Percentiles rank a stretch among this genome's conserved stretches.
Conservation (phyloP, 1,284 basidiomycete species). For the Puccinia coronata region DNA sequence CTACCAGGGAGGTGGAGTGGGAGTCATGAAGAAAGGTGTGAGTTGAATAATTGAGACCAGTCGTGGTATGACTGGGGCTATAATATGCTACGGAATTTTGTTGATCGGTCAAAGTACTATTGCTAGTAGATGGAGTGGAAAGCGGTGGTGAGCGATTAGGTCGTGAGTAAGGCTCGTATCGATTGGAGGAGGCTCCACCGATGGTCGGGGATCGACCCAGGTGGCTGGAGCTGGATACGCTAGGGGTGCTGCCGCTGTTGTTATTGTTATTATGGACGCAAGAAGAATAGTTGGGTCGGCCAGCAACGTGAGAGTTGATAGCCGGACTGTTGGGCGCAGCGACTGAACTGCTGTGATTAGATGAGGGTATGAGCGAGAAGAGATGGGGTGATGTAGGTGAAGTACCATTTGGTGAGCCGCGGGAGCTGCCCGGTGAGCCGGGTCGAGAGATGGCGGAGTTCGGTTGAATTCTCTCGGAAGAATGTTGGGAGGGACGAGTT, state of each 20-base stretch:
- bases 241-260: not conserved
- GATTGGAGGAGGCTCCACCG: not conserved
- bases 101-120: conserved; percentile 13
- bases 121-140: conserved; percentile 8
- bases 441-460: conserved; percentile 24
- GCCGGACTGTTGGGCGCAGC: conserved; percentile 6
- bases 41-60: conserved; percentile 21
- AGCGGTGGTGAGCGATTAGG: conserved; percentile 20
- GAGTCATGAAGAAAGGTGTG: conserved; percentile 33
- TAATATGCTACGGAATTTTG: conserved; percentile 14
- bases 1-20: conserved; percentile 23
- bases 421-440: conserved; percentile 12
- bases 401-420: conserved; percentile 22
- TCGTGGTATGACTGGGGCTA: conserved; percentile 1
- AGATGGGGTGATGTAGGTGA: conserved; percentile 29
- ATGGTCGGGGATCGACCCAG: conserved; percentile 1
- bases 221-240: not conserved
- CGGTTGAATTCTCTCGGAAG: not conserved
- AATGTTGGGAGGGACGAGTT: conserved; percentile 1
- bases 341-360: conserved; percentile 8
- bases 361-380: conserved; percentile 9
- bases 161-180: conserved; percentile 38
- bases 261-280: not conserved
- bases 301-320: not conserved
- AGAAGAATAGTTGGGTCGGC: conserved; percentile 2